These are phyloP conservation scores for Monosporascus ibericus DNA, from an alignment of 2,329 filamentous ascomycete species.

Conservation along the genomic window DNA sequence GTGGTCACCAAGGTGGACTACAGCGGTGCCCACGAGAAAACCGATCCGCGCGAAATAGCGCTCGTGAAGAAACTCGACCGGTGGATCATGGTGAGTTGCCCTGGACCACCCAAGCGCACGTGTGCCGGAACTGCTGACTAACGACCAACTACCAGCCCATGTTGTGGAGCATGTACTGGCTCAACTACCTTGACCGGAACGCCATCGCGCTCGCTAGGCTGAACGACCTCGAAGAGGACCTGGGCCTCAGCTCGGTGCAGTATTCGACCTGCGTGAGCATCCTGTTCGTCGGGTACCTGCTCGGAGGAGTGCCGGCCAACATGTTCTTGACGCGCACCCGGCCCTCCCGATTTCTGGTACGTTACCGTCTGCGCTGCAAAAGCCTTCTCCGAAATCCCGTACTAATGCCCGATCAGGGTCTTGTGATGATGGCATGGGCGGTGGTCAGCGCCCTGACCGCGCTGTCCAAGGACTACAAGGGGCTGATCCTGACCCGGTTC, in stretches of 20 bases:
- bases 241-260: conserved; percentile 3
- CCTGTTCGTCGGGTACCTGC: conserved; percentile 8
- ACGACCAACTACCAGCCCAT: not conserved
- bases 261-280: conserved; percentile 7
- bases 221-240: conserved; percentile 19
- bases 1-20: not conserved
- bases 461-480: conserved; percentile 29
- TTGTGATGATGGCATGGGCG: conserved; percentile 28
- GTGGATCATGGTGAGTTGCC: not conserved
- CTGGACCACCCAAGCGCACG: too few species aligned
- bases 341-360: conserved; percentile 9
- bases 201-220: conserved; percentile 35
- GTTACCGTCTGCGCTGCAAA: not conserved
- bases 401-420: not conserved
- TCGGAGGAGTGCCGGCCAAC: conserved; percentile 26
- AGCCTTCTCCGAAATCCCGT: too few species aligned
- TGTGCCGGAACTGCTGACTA: not conserved
- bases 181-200: conserved; percentile 40
- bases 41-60: not conserved
- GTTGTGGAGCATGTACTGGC: conserved; percentile 14
- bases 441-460: conserved; percentile 28
- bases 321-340: conserved; percentile 24
- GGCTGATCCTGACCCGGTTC: conserved; percentile 32
- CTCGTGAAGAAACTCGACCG: not conserved
- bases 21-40: not conserved